A percentile compares a stretch with the other conserved stretches of the same genome.
Evolutionary conservation across 169 alveolate genomes (phyloP).

Genomic region (Eimeria falciformis): DNA sequence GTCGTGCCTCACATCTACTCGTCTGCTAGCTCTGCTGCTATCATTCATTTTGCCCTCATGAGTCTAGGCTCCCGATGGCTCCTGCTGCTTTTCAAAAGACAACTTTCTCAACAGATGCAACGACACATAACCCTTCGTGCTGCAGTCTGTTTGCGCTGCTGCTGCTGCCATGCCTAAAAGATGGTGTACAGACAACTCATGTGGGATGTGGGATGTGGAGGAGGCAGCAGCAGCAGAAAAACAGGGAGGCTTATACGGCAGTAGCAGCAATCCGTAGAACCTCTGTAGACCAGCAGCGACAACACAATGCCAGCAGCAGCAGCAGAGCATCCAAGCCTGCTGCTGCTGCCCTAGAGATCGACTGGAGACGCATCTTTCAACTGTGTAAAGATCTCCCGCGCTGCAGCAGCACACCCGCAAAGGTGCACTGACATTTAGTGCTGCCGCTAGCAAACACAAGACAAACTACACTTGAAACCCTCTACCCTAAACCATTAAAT

Average conservation of each 20-base stretch:
- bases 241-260: neutral
- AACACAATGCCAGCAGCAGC: neutral
- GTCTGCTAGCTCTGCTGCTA: no score
- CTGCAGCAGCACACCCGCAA: constrained; percentile 6
- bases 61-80: no score
- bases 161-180: no score
- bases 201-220: no score
- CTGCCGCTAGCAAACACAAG: neutral
- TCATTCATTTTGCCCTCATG: no score
- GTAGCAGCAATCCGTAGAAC: neutral
- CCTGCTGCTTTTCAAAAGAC: no score
- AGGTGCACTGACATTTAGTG: neutral
- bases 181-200: no score
- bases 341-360: neutral
- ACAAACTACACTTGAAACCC: neutral
- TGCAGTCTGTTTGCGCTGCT: no score
- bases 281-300: neutral
- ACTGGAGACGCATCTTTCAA: constrained; percentile 1
- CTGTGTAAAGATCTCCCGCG: constrained; percentile 1
- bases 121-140: no score
- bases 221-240: neutral
- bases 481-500: neutral
- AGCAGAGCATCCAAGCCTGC: neutral
- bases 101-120: no score
- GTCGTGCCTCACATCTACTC: no score